A percentile compares a stretch with the other conserved stretches of the same genome.
phyloP scores from a whole-genome alignment of 306 rosid genomes.

The Leucaena leucocephala region DNA sequence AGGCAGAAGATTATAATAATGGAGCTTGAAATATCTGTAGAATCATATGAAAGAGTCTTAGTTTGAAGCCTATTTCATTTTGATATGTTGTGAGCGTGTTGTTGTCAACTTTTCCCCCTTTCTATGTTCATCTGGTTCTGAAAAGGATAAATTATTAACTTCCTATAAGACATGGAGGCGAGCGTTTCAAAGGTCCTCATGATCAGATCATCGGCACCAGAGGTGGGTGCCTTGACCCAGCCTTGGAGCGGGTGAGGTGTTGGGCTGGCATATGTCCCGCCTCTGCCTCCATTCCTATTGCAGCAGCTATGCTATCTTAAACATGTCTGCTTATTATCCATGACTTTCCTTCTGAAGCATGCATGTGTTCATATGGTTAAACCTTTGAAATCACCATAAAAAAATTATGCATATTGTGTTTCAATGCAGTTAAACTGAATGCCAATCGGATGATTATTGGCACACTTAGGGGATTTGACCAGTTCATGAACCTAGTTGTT shows the following conservation, averaged over 20 bases:
- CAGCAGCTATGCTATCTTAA: background rate
- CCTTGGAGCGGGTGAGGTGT: constrained; percentile 3
- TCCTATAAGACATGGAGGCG: background rate
- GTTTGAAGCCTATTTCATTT: background rate
- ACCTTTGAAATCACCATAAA: background rate
- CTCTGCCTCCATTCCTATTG: background rate
- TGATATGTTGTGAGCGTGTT: background rate
- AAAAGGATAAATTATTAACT: background rate
- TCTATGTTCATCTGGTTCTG: background rate
- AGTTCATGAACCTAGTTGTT: constrained; percentile 93
- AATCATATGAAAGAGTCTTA: background rate
- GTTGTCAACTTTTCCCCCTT: too few relatives aligned
- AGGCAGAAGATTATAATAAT: background rate
- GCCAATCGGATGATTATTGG: constrained; percentile 93
- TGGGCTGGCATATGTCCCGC: background rate
- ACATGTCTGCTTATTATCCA: background rate
- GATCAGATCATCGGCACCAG: background rate
- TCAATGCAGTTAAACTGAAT: constrained; percentile 78
- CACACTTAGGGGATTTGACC: constrained; percentile 93
- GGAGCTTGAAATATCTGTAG: background rate
- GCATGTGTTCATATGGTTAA: background rate
- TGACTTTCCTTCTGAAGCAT: background rate
- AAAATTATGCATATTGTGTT: constrained; percentile 1
- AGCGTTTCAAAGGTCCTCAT: background rate
- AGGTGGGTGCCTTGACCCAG: background rate